Percentiles rank a stretch among this genome's conserved stretches.
These are phyloP conservation scores for Alternaria hordeiaustralica DNA, from an alignment of 2,329 filamentous ascomycete species.

Conservation along the genomic window DNA sequence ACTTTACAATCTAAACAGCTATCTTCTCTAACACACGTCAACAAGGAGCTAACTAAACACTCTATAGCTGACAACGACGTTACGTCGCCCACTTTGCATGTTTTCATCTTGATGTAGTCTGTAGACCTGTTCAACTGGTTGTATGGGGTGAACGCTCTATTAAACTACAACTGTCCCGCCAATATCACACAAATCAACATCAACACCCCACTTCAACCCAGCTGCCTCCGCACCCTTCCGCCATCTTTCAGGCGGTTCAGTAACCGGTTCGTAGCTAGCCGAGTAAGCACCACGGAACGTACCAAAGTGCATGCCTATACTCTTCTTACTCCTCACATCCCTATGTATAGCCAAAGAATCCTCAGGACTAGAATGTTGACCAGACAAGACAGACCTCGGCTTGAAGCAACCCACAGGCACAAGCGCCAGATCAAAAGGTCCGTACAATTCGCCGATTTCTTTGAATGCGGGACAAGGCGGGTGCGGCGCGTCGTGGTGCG, in stretches of 20 bases:
- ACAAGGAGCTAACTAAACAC: no score
- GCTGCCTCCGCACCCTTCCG: slow-evolving; percentile 53
- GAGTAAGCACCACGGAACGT: slow-evolving; percentile 56
- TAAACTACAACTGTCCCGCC: slow-evolving; percentile 56
- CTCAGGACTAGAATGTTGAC: slow-evolving; percentile 56
- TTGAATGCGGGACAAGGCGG: slow-evolving; percentile 57
- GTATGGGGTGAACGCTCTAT: not conserved
- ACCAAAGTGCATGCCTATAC: slow-evolving; percentile 61
- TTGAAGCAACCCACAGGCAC: slow-evolving; percentile 58
- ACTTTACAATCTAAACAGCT: no score
- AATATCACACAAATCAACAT: slow-evolving; percentile 52
- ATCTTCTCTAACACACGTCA: no score
- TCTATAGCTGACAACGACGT: not conserved
- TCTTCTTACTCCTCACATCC: slow-evolving; percentile 55
- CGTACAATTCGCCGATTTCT: slow-evolving; percentile 55
- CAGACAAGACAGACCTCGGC: slow-evolving; percentile 53
- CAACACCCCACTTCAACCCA: slow-evolving; percentile 48
- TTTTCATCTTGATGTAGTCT: not conserved
- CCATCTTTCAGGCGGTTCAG: slow-evolving; percentile 56
- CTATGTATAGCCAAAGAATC: slow-evolving; percentile 57
- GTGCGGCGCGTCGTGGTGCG: slow-evolving; percentile 43
- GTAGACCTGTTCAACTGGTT: not conserved
- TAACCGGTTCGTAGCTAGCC: slow-evolving; percentile 57
- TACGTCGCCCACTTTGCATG: not conserved
- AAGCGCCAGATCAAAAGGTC: slow-evolving; percentile 58